Evolutionary conservation across 192 early-diverging fungal genomes (phyloP), one percentile per base, ranked within the genome.

Genomic region (Rhizophagus sp.): DNA sequence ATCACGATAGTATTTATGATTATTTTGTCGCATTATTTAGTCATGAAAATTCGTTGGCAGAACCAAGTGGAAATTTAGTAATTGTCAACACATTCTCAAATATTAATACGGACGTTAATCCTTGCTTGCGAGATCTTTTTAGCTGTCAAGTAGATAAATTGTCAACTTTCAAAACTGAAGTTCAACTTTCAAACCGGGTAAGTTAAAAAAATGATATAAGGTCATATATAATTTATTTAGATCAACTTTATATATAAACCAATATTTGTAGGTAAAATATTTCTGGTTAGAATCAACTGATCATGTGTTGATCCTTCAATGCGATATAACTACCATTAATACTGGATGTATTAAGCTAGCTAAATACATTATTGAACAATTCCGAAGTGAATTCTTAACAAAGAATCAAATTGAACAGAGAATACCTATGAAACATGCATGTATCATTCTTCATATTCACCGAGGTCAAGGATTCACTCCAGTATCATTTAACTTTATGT

Each of bases 371-470:
- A 67, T 78, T 10, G 76, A 78, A 49, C 57, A 78, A 41, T 67
- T 34, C 2, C 66, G 24, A 39, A 34, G 5, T 63, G 76, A 78
- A 39, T 78, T 25, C 36, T 17, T 36, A 19, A n/a, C 19, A 57
- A 57, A 22, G 52, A 22, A 57, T 30, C 27, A 30, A 30, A 30
- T 30, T 7, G 52, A 57, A 1, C 2, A 19, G 22, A 57, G 4
- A 17, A 22, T 22, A 7, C 44, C 44, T 19, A 57, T 22, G 52
- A 57, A 57, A 7, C 64, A 66, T 39, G 75, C 50, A 22, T 77
- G 75, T 66, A 77, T 77, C 19, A 77, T 77, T 6, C n/a, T 77
- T 15, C 77, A 79, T 79, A 69, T 44, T 30, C 77, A 79, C 17
- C 67, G 77, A 47, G 77, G 30, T 79, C 77, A 79, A 10, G n/a